These are phyloP conservation scores for Pythium aphanidermatum DNA, from an alignment of 352 stramenopile species.

Conservation along the genomic window DNA sequence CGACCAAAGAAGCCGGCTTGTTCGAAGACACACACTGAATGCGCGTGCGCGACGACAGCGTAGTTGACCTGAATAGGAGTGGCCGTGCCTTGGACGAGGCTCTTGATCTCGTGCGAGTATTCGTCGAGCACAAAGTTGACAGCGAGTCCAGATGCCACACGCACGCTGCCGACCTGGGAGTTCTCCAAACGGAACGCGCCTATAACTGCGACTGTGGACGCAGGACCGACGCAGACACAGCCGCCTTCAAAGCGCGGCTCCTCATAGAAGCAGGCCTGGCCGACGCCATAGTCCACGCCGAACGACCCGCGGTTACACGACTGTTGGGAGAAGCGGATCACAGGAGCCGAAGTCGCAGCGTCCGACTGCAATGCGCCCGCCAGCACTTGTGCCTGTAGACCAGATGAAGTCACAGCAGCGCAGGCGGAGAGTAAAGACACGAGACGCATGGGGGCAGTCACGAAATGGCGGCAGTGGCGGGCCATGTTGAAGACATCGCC, in stretches of 20 bases:
- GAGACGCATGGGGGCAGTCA: too few relatives aligned
- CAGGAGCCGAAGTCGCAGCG: too few relatives aligned
- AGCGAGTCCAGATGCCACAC: neutral
- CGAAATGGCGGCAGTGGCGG: too few relatives aligned
- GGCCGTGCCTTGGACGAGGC: neutral
- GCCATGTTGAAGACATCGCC: too few relatives aligned
- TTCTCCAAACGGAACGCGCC: neutral
- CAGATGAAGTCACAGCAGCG: too few relatives aligned
- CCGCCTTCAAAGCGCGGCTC: neutral
- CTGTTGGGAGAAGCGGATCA: too few relatives aligned
- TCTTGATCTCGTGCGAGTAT: constrained; percentile 1
- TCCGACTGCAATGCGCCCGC: too few relatives aligned
- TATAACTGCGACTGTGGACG: neutral
- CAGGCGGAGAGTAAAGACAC: too few relatives aligned
- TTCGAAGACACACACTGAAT: neutral
- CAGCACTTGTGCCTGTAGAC: too few relatives aligned
- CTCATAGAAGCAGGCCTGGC: constrained; percentile 1
- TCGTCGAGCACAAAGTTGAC: constrained; percentile 5
- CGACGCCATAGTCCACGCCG: neutral
- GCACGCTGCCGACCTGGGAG: neutral
- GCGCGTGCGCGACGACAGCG: neutral
- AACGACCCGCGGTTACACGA: neutral
- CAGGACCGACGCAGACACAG: constrained; percentile 1
- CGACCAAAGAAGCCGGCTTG: neutral
- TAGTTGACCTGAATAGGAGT: neutral